Evolutionary conservation across 2,329 filamentous ascomycete genomes (phyloP), one percentile per base, ranked within the genome.

Genomic region (Diaporthe citri): DNA sequence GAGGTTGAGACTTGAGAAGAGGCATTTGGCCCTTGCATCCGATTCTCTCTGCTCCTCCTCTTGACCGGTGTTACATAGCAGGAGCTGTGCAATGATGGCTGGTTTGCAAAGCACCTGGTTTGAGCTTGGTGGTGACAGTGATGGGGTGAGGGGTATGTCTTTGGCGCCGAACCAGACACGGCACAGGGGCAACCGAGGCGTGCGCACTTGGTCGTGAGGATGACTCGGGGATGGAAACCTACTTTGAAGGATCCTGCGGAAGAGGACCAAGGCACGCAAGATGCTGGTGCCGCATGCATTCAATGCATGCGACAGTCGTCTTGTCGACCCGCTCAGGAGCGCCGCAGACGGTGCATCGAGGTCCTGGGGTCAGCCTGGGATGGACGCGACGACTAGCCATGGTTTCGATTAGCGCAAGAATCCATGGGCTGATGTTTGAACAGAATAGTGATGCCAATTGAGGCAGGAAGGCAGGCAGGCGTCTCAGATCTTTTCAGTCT

Each of bases 401-500:
- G 34, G 52, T 15, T 22, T 70, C 41, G 25, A 60, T 76, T 73
- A 76, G 75, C 73, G 64, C 52, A 43, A 57, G 12, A 41, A 76
- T 57, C 59, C 60, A 57, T 57, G 60, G 57, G 41, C 12, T 72
- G 57, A 74, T 77, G 76, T 77, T 79, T 78, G 76, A 71, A 70
- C 67, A 77, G 73, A 75, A 36, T 20, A 4, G 31, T 39, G 34
- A 55, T 25, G 34, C 48, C 7, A 39, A 5, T n/a, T 28, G 59
- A 34, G 60, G 60, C 10, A 57, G 43, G 52, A 43, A 43, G 72
- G 72, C 75, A 79, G 79, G 75, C 75, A 79, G 79, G 75, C 80
- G 87, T 87, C 88, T 94, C 92, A 94, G 92, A 89, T 94, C 92
- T 94, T 94, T 93, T 93, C 91, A 93, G 91, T 93, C 90, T 83